Conservation (phyloP, 768 basidiomycete genomes). For the Rhodotorula kratochvilovae region DNA sequence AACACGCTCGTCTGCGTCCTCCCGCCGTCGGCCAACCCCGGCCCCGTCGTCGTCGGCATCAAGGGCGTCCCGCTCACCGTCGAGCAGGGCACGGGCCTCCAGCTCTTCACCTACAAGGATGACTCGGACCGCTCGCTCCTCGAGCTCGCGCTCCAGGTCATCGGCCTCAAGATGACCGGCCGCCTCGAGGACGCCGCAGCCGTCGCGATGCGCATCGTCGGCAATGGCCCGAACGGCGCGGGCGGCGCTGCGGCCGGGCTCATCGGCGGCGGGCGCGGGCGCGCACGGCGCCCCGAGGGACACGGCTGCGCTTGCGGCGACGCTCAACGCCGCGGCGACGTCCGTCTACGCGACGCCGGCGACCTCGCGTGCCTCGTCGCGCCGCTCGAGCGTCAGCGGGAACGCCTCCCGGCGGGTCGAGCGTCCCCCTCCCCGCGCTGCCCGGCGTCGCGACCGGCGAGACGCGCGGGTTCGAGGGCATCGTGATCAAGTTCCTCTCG, state of each 20-base stretch:
- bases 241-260: neutral
- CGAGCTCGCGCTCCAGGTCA: slow-evolving; percentile 91
- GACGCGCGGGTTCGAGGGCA: slow-evolving; percentile 60
- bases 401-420: neutral
- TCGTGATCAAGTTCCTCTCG: slow-evolving; percentile 73
- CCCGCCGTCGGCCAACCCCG: slow-evolving; percentile 73
- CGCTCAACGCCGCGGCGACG: slow-evolving; percentile 18
- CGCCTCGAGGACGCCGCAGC: slow-evolving; percentile 89
- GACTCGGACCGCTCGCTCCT: slow-evolving; percentile 88
- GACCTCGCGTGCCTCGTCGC: slow-evolving; percentile 21
- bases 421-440: neutral
- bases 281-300: slow-evolving; percentile 2
- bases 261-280: neutral
- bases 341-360: slow-evolving; percentile 25
- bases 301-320: slow-evolving; percentile 30
- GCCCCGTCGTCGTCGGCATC: slow-evolving; percentile 85
- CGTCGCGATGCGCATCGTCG: slow-evolving; percentile 87
- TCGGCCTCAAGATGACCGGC: slow-evolving; percentile 93
- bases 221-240: slow-evolving; percentile 42
- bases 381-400: slow-evolving; percentile 19
- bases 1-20: slow-evolving; percentile 87
- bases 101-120: slow-evolving; percentile 81
- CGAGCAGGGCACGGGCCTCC: slow-evolving; percentile 51
- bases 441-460: slow-evolving; percentile 15
- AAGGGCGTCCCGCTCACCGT: slow-evolving; percentile 57